A percentile compares a stretch with the other conserved stretches of the same genome.
Evolutionary conservation across 495 filamentous ascomycete genomes (phyloP).

Genomic region (Geoglossum glabrum): DNA sequence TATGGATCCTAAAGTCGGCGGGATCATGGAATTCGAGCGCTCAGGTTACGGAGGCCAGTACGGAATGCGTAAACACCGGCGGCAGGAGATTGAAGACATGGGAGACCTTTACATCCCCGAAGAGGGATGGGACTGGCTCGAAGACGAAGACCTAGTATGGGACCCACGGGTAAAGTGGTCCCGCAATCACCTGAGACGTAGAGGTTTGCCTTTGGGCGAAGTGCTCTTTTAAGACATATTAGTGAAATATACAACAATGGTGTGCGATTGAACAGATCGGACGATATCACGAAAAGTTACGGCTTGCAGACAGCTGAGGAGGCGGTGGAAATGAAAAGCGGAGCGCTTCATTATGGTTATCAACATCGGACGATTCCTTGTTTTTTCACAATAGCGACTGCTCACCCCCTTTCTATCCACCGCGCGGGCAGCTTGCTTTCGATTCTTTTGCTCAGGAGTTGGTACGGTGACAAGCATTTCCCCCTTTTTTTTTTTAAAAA

Average conservation of each 20-base stretch:
- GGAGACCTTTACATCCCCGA: not conserved
- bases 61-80: not conserved
- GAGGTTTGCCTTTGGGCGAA: not conserved
- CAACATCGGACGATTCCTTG: not conserved
- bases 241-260: not conserved
- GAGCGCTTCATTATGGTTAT: not conserved
- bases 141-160: not conserved
- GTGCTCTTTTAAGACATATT: not conserved
- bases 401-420: not conserved
- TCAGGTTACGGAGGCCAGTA: not conserved
- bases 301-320: not conserved
- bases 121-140: not conserved
- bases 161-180: not conserved
- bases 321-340: not conserved
- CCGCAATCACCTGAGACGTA: not conserved
- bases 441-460: not conserved
- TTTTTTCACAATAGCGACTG: not conserved
- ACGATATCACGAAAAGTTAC: not conserved
- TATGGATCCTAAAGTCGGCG: conserved; percentile 39
- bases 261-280: not conserved
- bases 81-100: conserved; percentile 1
- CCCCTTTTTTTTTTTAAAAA: no score
- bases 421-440: not conserved
- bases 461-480: not conserved
- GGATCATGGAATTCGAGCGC: conserved; percentile 23